phyloP scores from a whole-genome alignment of 371 early-diverging fungal genomes.

The Synchytrium microbalum region DNA sequence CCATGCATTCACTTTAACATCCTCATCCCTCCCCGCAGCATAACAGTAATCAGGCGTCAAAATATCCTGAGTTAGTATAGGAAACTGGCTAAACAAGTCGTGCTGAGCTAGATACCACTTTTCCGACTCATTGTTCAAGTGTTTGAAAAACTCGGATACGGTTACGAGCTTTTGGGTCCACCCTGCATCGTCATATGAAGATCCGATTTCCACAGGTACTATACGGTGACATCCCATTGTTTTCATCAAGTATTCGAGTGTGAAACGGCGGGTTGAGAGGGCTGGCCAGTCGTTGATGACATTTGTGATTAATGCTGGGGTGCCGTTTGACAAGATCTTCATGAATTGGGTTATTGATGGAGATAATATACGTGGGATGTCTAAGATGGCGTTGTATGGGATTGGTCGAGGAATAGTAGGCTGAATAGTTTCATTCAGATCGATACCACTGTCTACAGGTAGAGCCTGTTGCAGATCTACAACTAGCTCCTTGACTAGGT shows the following conservation, averaged over 20 bases:
- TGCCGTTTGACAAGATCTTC: not conserved
- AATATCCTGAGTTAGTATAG: slow-evolving; percentile 61
- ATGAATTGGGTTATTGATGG: not conserved
- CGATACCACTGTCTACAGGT: not conserved
- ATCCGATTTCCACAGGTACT: slow-evolving; percentile 83
- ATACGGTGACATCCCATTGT: slow-evolving; percentile 61
- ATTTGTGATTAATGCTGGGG: not conserved
- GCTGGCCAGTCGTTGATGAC: slow-evolving; percentile 67
- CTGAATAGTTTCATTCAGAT: not conserved
- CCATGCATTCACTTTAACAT: slow-evolving; percentile 73
- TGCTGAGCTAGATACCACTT: slow-evolving; percentile 82
- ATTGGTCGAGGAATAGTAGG: not conserved
- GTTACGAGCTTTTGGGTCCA: slow-evolving; percentile 78
- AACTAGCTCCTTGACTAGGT: not conserved
- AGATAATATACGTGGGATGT: not conserved
- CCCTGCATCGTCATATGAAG: slow-evolving; percentile 59
- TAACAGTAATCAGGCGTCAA: slow-evolving; percentile 72
- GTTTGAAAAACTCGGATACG: slow-evolving; percentile 61
- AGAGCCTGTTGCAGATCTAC: not conserved
- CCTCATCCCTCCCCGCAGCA: slow-evolving; percentile 26
- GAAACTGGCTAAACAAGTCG: slow-evolving; percentile 75
- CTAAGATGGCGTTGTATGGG: not conserved
- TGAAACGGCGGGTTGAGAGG: slow-evolving; percentile 30
- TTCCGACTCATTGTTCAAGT: not conserved
- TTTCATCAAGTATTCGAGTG: slow-evolving; percentile 47